A percentile compares a stretch with the other conserved stretches of the same genome.
These are phyloP conservation scores for Lactarius hatsudake DNA, from an alignment of 768 basidiomycete genomes.

Conservation along the genomic window DNA sequence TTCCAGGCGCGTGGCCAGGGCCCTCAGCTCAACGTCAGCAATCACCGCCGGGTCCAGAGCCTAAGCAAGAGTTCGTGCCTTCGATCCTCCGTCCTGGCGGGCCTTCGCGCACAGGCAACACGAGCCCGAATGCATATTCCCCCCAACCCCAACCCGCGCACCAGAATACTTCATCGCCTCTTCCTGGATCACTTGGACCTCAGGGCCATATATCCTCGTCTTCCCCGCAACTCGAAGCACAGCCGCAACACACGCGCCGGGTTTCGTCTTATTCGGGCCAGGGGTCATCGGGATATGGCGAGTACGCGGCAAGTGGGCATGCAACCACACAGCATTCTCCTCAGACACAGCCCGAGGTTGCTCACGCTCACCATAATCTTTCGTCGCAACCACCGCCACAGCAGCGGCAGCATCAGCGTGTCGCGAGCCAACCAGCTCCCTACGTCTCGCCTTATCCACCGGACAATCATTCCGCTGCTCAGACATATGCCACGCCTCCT, in stretches of 20 bases:
- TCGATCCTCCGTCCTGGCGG: slow-evolving; percentile 21
- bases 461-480: slow-evolving; percentile 1
- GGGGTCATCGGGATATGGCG: neutral
- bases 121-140: neutral
- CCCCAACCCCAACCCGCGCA: neutral
- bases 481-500: neutral
- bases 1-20: slow-evolving; percentile 20
- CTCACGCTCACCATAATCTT: slow-evolving; percentile 4
- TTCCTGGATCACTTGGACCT: slow-evolving; percentile 1
- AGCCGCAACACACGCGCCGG: neutral
- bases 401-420: neutral
- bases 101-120: neutral
- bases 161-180: neutral
- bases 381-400: neutral
- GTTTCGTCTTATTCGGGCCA: slow-evolving; percentile 5
- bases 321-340: slow-evolving; percentile 11
- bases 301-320: neutral
- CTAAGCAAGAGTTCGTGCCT: slow-evolving; percentile 16
- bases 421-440: neutral
- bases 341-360: slow-evolving; percentile 12
- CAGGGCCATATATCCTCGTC: neutral
- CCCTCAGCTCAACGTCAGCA: slow-evolving; percentile 11
- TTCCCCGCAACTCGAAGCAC: neutral
- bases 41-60: neutral
- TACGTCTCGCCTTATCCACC: slow-evolving; percentile 3